These are phyloP conservation scores for Beta macrorhiza DNA, from an alignment of 179 eudicot genomes.

Conservation along the genomic window DNA sequence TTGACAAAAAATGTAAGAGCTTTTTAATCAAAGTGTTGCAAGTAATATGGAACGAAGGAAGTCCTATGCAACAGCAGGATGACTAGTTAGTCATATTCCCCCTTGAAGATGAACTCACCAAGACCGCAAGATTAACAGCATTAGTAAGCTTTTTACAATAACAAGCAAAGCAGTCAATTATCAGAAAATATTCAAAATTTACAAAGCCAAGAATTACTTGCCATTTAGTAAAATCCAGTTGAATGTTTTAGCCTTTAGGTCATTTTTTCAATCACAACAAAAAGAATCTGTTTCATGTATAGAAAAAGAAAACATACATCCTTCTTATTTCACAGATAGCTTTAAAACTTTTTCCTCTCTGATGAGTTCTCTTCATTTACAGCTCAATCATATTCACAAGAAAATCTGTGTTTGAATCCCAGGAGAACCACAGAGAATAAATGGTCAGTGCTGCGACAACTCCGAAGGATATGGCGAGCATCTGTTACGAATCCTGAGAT, in stretches of 20 bases:
- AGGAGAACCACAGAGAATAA: constrained; percentile 4
- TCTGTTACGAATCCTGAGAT: constrained; percentile 25
- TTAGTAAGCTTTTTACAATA: not conserved
- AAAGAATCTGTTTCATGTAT: not conserved
- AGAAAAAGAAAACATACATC: not conserved
- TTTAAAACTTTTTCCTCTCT: constrained; percentile 8
- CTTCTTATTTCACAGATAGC: not conserved
- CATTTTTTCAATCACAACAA: not conserved
- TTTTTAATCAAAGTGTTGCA: no score
- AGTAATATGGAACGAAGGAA: no score
- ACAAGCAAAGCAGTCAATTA: not conserved
- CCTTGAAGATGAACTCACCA: no score
- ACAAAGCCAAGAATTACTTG: no score
- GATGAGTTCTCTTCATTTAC: constrained; percentile 22
- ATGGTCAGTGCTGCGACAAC: constrained; percentile 26
- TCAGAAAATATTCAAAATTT: not conserved
- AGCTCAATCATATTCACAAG: constrained; percentile 32
- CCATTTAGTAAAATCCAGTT: not conserved
- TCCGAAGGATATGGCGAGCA: constrained; percentile 25
- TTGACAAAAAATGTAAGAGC: no score
- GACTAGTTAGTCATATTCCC: no score
- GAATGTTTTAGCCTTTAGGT: not conserved
- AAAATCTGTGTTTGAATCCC: constrained; percentile 18
- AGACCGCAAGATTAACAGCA: no score
- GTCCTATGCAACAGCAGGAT: no score